Evolutionary conservation across 2,329 filamentous ascomycete species (phyloP).

Genomic region (Hirsutella minnesotensis): DNA sequence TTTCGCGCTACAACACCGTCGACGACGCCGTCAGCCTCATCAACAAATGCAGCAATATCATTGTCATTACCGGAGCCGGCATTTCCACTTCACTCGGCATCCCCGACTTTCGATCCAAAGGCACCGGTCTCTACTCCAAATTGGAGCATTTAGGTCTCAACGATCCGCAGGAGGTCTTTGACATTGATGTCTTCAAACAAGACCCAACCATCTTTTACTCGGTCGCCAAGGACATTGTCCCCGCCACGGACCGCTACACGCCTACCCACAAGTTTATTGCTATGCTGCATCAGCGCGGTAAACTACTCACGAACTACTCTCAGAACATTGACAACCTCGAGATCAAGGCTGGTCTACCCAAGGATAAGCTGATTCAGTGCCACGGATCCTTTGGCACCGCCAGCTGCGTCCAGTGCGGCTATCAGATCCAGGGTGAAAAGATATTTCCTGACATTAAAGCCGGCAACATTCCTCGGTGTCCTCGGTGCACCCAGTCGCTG

Average conservation of each 20-base stretch:
- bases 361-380: slow-evolving; percentile 83
- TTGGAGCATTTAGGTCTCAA: slow-evolving; percentile 63
- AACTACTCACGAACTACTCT: slow-evolving; percentile 92
- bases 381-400: slow-evolving; percentile 94
- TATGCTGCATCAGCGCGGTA: slow-evolving; percentile 74
- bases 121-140: slow-evolving; percentile 82
- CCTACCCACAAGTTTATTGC: slow-evolving; percentile 92
- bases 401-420: slow-evolving; percentile 71
- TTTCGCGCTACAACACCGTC: slow-evolving; percentile 69
- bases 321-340: slow-evolving; percentile 99
- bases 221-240: slow-evolving; percentile 82
- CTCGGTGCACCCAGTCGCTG: slow-evolving; percentile 51
- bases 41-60: slow-evolving; percentile 64
- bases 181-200: slow-evolving; percentile 74
- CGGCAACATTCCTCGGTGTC: slow-evolving; percentile 66
- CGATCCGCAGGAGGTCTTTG: slow-evolving; percentile 92
- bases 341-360: slow-evolving; percentile 67
- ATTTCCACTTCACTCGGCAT: slow-evolving; percentile 96
- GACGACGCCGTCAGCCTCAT: slow-evolving; percentile 78
- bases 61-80: slow-evolving; percentile 89
- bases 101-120: slow-evolving; percentile 90
- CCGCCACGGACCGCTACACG: slow-evolving; percentile 66
- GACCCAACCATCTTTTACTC: slow-evolving; percentile 87
- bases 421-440: slow-evolving; percentile 59
- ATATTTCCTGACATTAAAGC: slow-evolving; percentile 73